Base-by-base conservation (phyloP, 495 filamentous ascomycete genomes). In the Daldinia caldariorum region DNA sequence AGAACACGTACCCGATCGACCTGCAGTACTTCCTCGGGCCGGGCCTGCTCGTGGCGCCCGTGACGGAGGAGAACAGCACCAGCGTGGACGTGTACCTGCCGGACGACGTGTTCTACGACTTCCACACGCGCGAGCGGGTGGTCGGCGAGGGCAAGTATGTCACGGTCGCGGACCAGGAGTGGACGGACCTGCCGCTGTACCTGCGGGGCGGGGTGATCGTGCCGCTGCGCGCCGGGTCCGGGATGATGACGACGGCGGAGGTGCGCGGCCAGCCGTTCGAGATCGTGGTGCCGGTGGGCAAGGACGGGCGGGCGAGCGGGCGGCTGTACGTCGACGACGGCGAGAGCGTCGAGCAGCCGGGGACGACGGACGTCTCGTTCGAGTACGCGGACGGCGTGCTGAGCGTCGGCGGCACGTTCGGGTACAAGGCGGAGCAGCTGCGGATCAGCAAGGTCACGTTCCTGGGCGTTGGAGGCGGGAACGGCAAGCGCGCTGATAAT, bases 61-160 rank as follows among this genome's bases (percentile, higher is more conserved):
- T 95, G 8, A 88, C 83, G 0, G 83, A 88, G 10, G 81, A 89
- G 65, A 85, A 87, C 60, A 77, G 81, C 31, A 94, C 89, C 0
- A 84, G 83, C 35, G 90, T 92, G 3, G 81, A 86, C 13, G 87
- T 91, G 45, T 94, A 94, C 78, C 84, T 95, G 47, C 91, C 92
- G 41, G 72, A 89, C 38, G 91, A 91, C 72, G 73, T 88, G 63
- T 94, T 92, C 81, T 95, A 94, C 80, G 90, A 94, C 79, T 93
- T 85, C 83, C 87, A 86, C 78, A 92, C 90, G 0, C 83, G 85
- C 57, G 77, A 82, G 55, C 73, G 78, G 1, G 73, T 94, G 34
- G 81, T 79, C 5, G 90, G 90, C n/a, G 71, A 76, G 2, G 90
- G 89, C 8, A 73, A 73, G 6, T 80, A 71, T 35, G 72, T 89